Base-by-base conservation (phyloP, 1,284 basidiomycete genomes). In the Stygiomarasmius scandens region DNA sequence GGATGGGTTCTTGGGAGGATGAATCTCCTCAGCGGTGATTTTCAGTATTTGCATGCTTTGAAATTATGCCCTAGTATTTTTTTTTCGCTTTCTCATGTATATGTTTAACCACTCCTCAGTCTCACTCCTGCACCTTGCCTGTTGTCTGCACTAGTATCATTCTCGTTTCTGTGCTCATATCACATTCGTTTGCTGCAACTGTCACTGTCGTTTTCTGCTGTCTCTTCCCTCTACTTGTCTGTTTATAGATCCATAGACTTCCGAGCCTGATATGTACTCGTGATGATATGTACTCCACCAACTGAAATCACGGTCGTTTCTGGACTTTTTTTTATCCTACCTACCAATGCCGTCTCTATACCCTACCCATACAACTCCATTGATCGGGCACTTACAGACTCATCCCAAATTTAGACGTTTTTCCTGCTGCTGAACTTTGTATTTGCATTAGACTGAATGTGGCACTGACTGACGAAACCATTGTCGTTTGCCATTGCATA, bases 1-100 rank as follows among this genome's bases (percentile, higher is more conserved):
- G 82, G 64, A 87, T 87, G 79, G n/a, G 86, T 29, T 83, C 86
- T 54, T 87, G 84, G 80, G 85, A 87, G 56, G 83, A 86, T 27
- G 82, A 83, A 29, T 51, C 49, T 27, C 45, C 50, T 47, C 55
- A 50, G 44, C 49, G 52, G 27, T 45, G 34, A 27, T 57, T 49
- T 32, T n/a, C n/a, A n/a, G n/a, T n/a, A n/a, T n/a, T n/a, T 41
- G n/a, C 14, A 41, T 41, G 38, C 16, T 5, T 41, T 12, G 6
- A n/a, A 16, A 9, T 41, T 41, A 9, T 12, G 8, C 16, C 16
- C n/a, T 19, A 16, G 4, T 41, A 4, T 16, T 41, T 41, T 4
- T 19, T n/a, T 12, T 41, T 41, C 38, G 38, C 4, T 41, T 41
- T 41, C 38, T 12, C 14, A 41, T 41, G 38, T 41, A 12, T 41